Base-by-base conservation (phyloP, 495 filamentous ascomycete species). In the Alectoria sarmentosa region DNA sequence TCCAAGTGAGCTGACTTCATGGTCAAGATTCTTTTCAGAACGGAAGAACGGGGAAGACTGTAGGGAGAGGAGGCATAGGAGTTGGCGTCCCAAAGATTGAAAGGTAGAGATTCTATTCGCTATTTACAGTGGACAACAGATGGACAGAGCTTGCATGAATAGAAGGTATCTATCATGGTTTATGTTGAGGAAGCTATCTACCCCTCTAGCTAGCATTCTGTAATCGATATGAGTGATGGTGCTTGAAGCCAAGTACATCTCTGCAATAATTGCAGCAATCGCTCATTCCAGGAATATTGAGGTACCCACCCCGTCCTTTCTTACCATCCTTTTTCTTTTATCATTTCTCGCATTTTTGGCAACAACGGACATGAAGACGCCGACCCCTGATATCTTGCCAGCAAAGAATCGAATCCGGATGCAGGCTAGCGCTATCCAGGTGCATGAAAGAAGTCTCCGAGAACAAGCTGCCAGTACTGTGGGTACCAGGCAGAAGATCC, bases 391-490 rank as follows among this genome's bases (percentile, higher is more conserved):
- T 54, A 46, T 10, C n/a, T 63, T 56, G 60, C 60, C 58, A 63
- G 60, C 54, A 58, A 66, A 58, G 60, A 58, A 58, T 44, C 23
- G 38, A 61, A 41, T 37, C 54, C 23, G 41, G 54, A 38, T 48
- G 59, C 58, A 62, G 58, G 48, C 63, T 65, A 59, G 63, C 49
- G 63, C 63, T 65, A 65, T 65, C 57, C 56, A 52, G 63, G 56
- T 55, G 38, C 34, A 56, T 52, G 23, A 32, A 65, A 52, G 28
- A 10, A n/a, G 42, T 56, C 49, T 62, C 38, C n/a, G 48, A 57
- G 26, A 36, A 42, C 38, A 41, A 34, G 30, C 42, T 37, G 15
- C 32, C 26, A 17, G 39, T 23, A 42, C 60, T 17, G 32, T 52
- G 21, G 23, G 38, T 36, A 21, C n/a, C 28, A 26, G 36, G 39